phyloP scores from a whole-genome alignment of 225 moss, liverwort and hornwort genomes.

The Polytrichum formosum region DNA sequence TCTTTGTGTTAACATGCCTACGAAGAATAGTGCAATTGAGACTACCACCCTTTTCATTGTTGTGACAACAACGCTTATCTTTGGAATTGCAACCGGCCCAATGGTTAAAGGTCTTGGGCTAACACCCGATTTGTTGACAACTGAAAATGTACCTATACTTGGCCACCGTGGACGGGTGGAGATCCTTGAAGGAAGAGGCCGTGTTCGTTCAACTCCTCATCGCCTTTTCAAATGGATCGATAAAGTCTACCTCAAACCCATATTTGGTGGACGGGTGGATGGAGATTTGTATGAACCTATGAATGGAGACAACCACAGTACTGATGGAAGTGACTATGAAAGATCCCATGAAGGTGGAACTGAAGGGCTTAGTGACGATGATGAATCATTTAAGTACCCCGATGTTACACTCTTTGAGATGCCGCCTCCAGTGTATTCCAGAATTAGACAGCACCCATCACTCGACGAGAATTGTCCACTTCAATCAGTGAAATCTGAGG shows the following conservation, averaged over 20 bases:
- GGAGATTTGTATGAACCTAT: conserved; percentile 40
- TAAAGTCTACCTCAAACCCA: conserved; percentile 42
- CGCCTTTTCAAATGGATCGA: conserved; percentile 55
- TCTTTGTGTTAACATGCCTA: conserved; percentile 52
- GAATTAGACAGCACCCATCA: background rate
- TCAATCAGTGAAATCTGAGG: background rate
- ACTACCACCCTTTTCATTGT: conserved; percentile 60
- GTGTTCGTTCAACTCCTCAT: conserved; percentile 36
- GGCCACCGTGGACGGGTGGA: conserved; percentile 10
- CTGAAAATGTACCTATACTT: conserved; percentile 7
- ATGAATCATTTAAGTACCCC: conserved; percentile 30
- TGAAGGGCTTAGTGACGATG: conserved; percentile 42
- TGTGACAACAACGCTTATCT: conserved; percentile 50
- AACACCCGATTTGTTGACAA: conserved; percentile 17
- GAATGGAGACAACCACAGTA: conserved; percentile 23
- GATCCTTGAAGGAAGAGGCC: conserved; percentile 27
- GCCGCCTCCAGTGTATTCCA: conserved; percentile 7
- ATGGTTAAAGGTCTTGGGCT: conserved; percentile 42
- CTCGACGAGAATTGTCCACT: background rate
- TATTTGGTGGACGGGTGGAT: conserved; percentile 44
- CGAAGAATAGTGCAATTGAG: conserved; percentile 47
- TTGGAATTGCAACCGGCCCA: conserved; percentile 54
- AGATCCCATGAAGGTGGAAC: conserved; percentile 11
- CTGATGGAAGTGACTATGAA: conserved; percentile 14
- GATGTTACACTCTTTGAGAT: conserved; percentile 40